phyloP scores from a whole-genome alignment of 1,139 yeast species.

The Nakaseomyces kungkrabaensis region DNA sequence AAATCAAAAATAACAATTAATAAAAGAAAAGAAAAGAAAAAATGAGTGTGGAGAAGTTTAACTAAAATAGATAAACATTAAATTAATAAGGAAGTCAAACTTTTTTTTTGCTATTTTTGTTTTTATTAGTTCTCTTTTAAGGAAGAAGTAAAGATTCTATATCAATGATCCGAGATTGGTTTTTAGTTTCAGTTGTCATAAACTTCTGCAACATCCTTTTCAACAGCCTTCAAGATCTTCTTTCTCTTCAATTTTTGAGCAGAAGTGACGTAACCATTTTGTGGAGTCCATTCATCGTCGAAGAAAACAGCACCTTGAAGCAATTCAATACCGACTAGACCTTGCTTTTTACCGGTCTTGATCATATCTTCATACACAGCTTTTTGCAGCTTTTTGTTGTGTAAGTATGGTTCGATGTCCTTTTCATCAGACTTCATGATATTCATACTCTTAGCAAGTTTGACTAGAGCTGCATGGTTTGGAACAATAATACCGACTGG shows the following conservation, averaged over 20 bases:
- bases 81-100: too few relatives aligned
- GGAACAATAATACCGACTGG: conserved; percentile 90
- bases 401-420: conserved; percentile 42
- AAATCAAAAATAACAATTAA: too few relatives aligned
- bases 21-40: too few relatives aligned
- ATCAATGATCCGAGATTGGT: background rate
- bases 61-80: too few relatives aligned
- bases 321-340: conserved; percentile 78
- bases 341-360: conserved; percentile 70
- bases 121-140: too few relatives aligned
- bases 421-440: conserved; percentile 38
- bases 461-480: conserved; percentile 54
- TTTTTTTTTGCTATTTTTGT: too few relatives aligned
- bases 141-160: too few relatives aligned
- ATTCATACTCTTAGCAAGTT: conserved; percentile 46
- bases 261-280: conserved; percentile 83
- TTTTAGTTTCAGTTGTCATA: conserved; percentile 26
- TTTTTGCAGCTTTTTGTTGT: conserved; percentile 46
- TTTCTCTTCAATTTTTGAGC: conserved; percentile 95
- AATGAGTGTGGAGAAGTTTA: too few relatives aligned
- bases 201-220: conserved; percentile 48
- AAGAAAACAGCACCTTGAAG: conserved; percentile 67
- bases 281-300: conserved; percentile 97
- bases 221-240: conserved; percentile 64
- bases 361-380: conserved; percentile 53